Evolutionary conservation across 768 basidiomycete genomes (phyloP).

Genomic region (Mrakia frigida): DNA sequence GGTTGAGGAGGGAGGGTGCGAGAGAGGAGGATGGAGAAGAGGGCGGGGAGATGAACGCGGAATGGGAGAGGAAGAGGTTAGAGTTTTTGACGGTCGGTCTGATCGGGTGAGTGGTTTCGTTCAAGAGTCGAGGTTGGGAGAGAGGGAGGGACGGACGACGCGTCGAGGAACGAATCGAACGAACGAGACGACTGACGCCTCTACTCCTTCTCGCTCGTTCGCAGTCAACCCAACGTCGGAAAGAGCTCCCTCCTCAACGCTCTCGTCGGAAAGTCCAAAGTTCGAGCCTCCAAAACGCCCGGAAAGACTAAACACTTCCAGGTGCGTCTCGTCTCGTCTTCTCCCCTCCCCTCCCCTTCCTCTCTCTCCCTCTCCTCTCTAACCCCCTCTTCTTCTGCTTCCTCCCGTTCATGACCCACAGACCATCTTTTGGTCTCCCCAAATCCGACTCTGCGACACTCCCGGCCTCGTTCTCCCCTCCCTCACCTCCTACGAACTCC

Average conservation of each 20-base stretch:
- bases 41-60: not conserved
- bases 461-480: constrained; percentile 28
- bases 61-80: not conserved
- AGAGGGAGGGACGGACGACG: not conserved
- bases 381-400: no score
- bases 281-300: constrained; percentile 71
- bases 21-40: not conserved
- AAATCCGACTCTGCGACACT: constrained; percentile 41
- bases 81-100: constrained; percentile 38
- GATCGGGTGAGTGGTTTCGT: constrained; percentile 35
- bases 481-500: constrained; percentile 30
- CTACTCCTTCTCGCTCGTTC: not conserved
- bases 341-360: constrained; percentile 11
- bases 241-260: constrained; percentile 27
- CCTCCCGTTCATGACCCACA: not conserved
- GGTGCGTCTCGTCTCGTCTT: constrained; percentile 39
- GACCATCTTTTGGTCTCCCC: constrained; percentile 3
- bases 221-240: constrained; percentile 25
- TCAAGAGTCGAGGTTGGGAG: not conserved
- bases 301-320: constrained; percentile 54
- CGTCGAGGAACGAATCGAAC: not conserved
- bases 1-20: not conserved
- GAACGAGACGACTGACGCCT: not conserved
- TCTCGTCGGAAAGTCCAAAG: constrained; percentile 27
- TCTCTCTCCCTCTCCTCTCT: not conserved